phyloP scores from a whole-genome alignment of 2,329 filamentous ascomycete genomes.

The Hymenoscyphus linearis region DNA sequence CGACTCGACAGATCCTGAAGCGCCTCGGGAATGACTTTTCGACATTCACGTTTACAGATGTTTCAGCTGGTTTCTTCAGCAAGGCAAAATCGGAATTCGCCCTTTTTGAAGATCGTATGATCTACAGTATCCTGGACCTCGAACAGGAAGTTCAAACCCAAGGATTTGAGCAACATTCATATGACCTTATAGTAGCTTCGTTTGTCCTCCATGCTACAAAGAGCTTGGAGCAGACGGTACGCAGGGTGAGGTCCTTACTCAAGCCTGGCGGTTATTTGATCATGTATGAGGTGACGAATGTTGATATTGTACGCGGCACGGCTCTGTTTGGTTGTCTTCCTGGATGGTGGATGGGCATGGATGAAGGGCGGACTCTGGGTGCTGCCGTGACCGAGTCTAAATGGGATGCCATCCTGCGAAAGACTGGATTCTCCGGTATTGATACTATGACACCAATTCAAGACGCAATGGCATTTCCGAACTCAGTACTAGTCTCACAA shows the following conservation, averaged over 20 bases:
- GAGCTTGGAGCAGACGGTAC: constrained; percentile 23
- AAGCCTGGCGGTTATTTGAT: constrained; percentile 41
- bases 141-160: constrained; percentile 30
- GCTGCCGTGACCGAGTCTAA: constrained; percentile 6
- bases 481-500: constrained; percentile 30
- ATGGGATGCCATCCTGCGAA: constrained; percentile 22
- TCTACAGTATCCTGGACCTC: constrained; percentile 34
- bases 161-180: constrained; percentile 30
- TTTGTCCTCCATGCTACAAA: constrained; percentile 37
- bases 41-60: not conserved
- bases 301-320: constrained; percentile 11
- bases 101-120: constrained; percentile 19
- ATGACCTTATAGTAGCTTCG: constrained; percentile 38
- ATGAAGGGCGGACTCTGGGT: constrained; percentile 17
- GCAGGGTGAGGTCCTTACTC: constrained; percentile 35
- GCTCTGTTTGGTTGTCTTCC: constrained; percentile 28
- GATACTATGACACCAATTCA: constrained; percentile 20
- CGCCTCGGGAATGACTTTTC: too few relatives aligned
- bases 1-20: too few relatives aligned
- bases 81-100: constrained; percentile 29
- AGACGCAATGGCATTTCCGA: constrained; percentile 16
- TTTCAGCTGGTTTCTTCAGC: constrained; percentile 36
- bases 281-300: not conserved
- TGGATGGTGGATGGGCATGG: constrained; percentile 31
- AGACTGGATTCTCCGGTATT: constrained; percentile 27